These are phyloP conservation scores for Termitomyces sp. DNA, from an alignment of 768 basidiomycete species.

Conservation along the genomic window DNA sequence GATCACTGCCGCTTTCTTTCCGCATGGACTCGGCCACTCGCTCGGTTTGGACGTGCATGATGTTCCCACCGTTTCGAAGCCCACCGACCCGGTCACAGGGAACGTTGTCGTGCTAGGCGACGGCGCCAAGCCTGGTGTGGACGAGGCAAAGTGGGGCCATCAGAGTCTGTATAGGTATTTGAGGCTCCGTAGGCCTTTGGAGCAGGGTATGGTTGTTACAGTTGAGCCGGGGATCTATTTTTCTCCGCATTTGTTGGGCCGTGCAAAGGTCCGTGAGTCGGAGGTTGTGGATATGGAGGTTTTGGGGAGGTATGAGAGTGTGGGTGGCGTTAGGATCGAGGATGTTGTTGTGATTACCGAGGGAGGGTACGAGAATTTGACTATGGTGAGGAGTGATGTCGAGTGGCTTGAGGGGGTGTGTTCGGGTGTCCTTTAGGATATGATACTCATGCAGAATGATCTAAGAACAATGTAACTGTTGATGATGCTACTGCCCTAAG, in stretches of 20 bases:
- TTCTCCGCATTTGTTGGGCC: constrained; percentile 68
- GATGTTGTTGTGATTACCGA: constrained; percentile 81
- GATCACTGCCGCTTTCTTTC: constrained; percentile 83
- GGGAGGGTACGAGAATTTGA: constrained; percentile 77
- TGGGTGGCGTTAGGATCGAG: constrained; percentile 93
- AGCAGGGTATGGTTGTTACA: constrained; percentile 83
- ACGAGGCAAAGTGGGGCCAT: constrained; percentile 29
- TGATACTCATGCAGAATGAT: neutral
- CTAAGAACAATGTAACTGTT: neutral
- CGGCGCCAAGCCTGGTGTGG: neutral
- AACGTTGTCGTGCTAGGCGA: constrained; percentile 16
- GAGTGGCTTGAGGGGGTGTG: constrained; percentile 81
- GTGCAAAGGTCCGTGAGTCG: constrained; percentile 56
- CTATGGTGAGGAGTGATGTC: constrained; percentile 77
- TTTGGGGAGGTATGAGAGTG: constrained; percentile 64
- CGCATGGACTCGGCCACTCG: constrained; percentile 89
- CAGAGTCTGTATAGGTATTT: constrained; percentile 76
- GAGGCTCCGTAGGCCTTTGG: constrained; percentile 68
- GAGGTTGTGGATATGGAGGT: constrained; percentile 65
- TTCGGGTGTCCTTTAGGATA: constrained; percentile 46
- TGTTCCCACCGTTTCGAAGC: constrained; percentile 77
- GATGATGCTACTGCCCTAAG: neutral
- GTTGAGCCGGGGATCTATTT: constrained; percentile 92
- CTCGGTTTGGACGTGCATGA: constrained; percentile 95
- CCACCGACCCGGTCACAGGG: constrained; percentile 41